Conservation (phyloP, 1,284 basidiomycete species). For the Marasmius fiardii region DNA sequence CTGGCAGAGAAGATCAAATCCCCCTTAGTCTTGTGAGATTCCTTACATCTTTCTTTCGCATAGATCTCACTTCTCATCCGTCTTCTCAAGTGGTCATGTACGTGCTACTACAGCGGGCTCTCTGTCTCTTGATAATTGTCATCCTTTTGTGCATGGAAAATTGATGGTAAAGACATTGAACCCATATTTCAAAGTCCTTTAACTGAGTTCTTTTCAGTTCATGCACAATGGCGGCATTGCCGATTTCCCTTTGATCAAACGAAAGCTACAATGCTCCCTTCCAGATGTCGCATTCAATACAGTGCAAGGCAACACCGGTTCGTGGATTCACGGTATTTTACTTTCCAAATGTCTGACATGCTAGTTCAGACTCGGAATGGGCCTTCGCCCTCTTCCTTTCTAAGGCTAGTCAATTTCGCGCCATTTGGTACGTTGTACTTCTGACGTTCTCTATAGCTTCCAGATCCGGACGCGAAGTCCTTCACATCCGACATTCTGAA, state of each 20-base stretch:
- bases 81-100: constrained; percentile 71
- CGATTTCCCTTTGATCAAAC: constrained; percentile 79
- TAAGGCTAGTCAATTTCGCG: constrained; percentile 47
- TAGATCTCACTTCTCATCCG: not conserved
- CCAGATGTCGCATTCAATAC: constrained; percentile 83
- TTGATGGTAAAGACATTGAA: constrained; percentile 64
- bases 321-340: constrained; percentile 14
- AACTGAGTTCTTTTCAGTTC: constrained; percentile 49
- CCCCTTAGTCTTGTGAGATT: constrained; percentile 82
- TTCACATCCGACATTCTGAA: constrained; percentile 66
- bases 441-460: constrained; percentile 49
- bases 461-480: constrained; percentile 69
- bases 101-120: constrained; percentile 85
- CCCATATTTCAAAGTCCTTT: not conserved
- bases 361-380: constrained; percentile 85
- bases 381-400: constrained; percentile 89
- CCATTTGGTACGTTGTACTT: constrained; percentile 10
- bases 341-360: constrained; percentile 6
- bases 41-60: not conserved
- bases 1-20: constrained; percentile 95
- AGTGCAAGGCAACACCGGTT: constrained; percentile 90
- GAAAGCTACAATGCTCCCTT: constrained; percentile 70
- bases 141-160: constrained; percentile 85
- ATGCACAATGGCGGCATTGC: constrained; percentile 95
- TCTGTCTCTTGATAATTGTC: constrained; percentile 91